Evolutionary conservation across 1,284 basidiomycete species (phyloP).

Genomic region (Ceratobasidium sp.): DNA sequence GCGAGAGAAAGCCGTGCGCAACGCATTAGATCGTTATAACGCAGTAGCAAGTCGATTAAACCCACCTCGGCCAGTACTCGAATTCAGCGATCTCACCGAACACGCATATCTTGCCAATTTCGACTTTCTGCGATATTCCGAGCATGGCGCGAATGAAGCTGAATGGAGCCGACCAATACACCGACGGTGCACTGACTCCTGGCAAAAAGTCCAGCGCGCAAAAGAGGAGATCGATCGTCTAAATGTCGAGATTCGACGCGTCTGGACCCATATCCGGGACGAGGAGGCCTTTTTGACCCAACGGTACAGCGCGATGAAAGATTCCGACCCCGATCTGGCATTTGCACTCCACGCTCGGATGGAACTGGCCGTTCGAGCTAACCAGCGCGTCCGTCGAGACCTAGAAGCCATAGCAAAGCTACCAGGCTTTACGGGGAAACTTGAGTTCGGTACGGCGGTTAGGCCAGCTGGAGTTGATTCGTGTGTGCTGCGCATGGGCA

Average conservation of each 20-base stretch:
- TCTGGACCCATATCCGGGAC: constrained; percentile 55
- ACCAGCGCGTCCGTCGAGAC: constrained; percentile 13
- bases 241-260: constrained; percentile 55
- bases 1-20: constrained; percentile 35
- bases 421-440: neutral
- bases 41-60: constrained; percentile 50
- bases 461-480: too few species aligned
- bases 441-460: neutral
- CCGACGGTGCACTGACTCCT: constrained; percentile 53
- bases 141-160: constrained; percentile 53
- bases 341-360: neutral
- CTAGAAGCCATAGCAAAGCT: neutral
- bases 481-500: too few species aligned
- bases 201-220: constrained; percentile 55
- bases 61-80: constrained; percentile 53
- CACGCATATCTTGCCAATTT: constrained; percentile 59
- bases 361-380: neutral
- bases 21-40: constrained; percentile 52
- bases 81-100: constrained; percentile 54
- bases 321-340: neutral
- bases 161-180: constrained; percentile 55
- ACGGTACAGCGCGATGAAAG: neutral
- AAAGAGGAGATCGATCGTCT: constrained; percentile 56
- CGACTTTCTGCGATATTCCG: constrained; percentile 55
- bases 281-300: constrained; percentile 50